These are phyloP conservation scores for Pseudonitzschia pungens DNA, from an alignment of 108 stramenopile species.

Conservation along the genomic window DNA sequence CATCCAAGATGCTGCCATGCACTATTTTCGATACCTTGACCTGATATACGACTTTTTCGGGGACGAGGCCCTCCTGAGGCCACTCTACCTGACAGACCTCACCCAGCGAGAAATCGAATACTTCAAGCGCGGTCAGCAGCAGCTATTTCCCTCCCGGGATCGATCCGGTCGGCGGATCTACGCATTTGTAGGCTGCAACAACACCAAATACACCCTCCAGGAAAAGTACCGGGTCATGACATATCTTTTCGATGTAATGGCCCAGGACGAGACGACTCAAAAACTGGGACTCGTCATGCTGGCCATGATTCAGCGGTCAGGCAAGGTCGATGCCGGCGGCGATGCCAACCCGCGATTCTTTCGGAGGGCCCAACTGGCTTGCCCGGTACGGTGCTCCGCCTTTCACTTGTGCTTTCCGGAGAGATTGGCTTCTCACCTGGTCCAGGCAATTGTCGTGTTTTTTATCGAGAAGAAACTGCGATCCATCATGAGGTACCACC, in stretches of 20 bases:
- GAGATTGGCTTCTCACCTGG: neutral
- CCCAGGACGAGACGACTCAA: neutral
- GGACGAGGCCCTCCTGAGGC: neutral
- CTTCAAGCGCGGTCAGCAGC: conserved; percentile 1
- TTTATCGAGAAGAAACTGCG: neutral
- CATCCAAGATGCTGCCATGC: neutral
- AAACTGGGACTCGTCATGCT: neutral
- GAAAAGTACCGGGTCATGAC: neutral
- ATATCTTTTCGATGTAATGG: neutral
- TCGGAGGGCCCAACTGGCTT: neutral
- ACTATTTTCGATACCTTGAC: neutral
- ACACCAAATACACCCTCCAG: neutral
- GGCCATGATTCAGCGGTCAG: neutral
- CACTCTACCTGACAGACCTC: conserved; percentile 13
- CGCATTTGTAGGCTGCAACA: neutral
- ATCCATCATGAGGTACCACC: neutral
- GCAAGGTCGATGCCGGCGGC: neutral
- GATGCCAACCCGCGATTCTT: neutral
- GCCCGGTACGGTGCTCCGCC: neutral
- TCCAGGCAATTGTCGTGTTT: neutral
- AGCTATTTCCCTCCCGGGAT: conserved; percentile 30
- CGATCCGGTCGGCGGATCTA: conserved; percentile 25
- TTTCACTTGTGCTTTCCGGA: neutral
- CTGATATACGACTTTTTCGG: neutral
- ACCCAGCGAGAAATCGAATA: neutral